phyloP scores from a whole-genome alignment of 1,284 basidiomycete species.

The Fomitiporia mediterranea region DNA sequence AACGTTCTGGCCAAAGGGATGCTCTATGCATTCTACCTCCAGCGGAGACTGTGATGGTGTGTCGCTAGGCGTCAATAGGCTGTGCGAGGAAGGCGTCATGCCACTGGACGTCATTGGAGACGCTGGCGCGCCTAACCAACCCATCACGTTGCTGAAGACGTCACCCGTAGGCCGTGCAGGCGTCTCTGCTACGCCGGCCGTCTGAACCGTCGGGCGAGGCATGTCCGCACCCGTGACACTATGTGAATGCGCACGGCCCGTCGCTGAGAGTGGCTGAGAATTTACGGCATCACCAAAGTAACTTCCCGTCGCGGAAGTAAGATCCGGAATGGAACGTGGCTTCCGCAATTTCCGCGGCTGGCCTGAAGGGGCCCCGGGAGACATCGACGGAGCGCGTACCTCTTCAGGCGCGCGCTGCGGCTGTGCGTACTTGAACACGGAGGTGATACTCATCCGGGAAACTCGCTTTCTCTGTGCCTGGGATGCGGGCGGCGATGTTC shows the following conservation, averaged over 20 bases:
- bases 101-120: slow-evolving; percentile 36
- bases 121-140: slow-evolving; percentile 41
- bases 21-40: slow-evolving; percentile 22
- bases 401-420: slow-evolving; percentile 30
- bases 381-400: slow-evolving; percentile 18
- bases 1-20: slow-evolving; percentile 62
- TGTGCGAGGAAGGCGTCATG: slow-evolving; percentile 28
- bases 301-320: slow-evolving; percentile 31
- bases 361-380: slow-evolving; percentile 25
- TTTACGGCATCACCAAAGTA: slow-evolving; percentile 15
- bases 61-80: slow-evolving; percentile 19
- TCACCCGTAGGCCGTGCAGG: slow-evolving; percentile 36
- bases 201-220: slow-evolving; percentile 35
- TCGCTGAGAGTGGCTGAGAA: slow-evolving; percentile 28
- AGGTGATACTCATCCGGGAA: slow-evolving; percentile 64
- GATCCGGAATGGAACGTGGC: slow-evolving; percentile 65
- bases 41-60: slow-evolving; percentile 25
- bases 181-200: slow-evolving; percentile 18
- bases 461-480: slow-evolving; percentile 40
- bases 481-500: slow-evolving; percentile 22
- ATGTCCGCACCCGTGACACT: slow-evolving; percentile 71
- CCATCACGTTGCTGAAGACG: slow-evolving; percentile 62
- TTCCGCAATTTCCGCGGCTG: slow-evolving; percentile 54
- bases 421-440: slow-evolving; percentile 50
- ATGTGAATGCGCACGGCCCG: slow-evolving; percentile 66